Conservation (phyloP, 768 basidiomycete genomes). For the Gloeopeniophorella convolvens region DNA sequence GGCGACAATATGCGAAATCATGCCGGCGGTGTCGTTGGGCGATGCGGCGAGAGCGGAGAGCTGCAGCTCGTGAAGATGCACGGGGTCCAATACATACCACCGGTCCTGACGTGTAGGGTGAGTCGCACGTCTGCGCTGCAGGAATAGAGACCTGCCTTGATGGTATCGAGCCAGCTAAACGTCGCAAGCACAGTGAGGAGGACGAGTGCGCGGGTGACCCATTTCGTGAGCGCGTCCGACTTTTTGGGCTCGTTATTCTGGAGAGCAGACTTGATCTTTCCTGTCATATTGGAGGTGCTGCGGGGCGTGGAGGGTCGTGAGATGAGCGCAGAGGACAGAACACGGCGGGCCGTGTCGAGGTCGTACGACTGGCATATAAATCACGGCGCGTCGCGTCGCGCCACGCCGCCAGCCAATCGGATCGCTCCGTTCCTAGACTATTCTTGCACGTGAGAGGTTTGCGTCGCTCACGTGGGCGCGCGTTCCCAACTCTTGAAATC, state of each 20-base stretch:
- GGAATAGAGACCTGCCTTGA: slow-evolving; percentile 7
- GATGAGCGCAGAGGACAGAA: too few species aligned
- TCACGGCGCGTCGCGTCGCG: neutral
- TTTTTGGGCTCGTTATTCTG: neutral
- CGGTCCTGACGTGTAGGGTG: too few species aligned
- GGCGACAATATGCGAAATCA: slow-evolving; percentile 75
- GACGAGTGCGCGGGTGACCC: slow-evolving; percentile 3
- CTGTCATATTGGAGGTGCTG: too few species aligned
- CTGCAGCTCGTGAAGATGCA: slow-evolving; percentile 63
- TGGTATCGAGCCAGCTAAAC: slow-evolving; percentile 18
- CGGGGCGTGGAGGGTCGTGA: too few species aligned
- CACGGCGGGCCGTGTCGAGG: neutral
- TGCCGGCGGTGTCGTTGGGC: slow-evolving; percentile 57
- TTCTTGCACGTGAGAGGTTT: neutral
- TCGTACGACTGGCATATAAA: neutral
- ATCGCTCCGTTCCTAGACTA: neutral
- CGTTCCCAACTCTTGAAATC: too few species aligned
- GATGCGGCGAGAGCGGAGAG: slow-evolving; percentile 63
- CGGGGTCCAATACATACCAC: slow-evolving; percentile 84
- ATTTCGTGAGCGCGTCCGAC: slow-evolving; percentile 10
- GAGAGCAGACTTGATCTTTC: neutral
- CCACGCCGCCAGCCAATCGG: neutral
- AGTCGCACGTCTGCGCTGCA: too few species aligned
- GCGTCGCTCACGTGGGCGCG: too few species aligned
- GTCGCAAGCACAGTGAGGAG: slow-evolving; percentile 5